Evolutionary conservation across 2,329 filamentous ascomycete genomes (phyloP).

Genomic region (Colletotrichum tropicicola): DNA sequence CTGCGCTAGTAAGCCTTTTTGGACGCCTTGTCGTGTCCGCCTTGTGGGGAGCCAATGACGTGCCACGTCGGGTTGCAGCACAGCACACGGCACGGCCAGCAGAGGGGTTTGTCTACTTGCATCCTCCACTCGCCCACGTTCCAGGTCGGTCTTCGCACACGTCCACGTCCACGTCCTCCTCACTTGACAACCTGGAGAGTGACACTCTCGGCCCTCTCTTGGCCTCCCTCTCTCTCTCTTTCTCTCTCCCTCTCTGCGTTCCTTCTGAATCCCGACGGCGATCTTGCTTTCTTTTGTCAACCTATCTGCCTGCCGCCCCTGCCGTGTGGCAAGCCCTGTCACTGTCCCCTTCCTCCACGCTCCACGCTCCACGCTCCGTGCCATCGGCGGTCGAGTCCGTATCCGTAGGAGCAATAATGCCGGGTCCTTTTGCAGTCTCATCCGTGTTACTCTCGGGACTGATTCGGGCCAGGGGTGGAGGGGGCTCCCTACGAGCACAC

Average conservation of each 20-base stretch:
- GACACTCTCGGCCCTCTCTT: no score
- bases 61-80: neutral
- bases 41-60: conserved; percentile 7
- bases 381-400: no score
- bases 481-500: neutral
- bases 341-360: neutral
- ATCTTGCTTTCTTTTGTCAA: conserved; percentile 5
- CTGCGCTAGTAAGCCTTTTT: neutral
- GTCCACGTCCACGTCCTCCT: no score
- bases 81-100: no score
- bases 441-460: no score
- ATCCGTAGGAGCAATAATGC: no score
- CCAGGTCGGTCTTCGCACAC: neutral
- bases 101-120: neutral
- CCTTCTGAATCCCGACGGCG: neutral
- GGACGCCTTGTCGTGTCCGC: neutral
- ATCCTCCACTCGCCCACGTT: neutral
- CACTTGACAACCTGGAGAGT: no score
- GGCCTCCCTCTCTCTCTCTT: no score
- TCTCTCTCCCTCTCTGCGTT: neutral
- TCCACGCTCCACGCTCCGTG: neutral
- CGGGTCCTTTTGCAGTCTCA: no score
- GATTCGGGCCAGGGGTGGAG: no score
- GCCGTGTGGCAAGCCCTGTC: neutral
- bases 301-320: no score